Evolutionary conservation across 768 basidiomycete species (phyloP).

Genomic region (Suillus variegatus): DNA sequence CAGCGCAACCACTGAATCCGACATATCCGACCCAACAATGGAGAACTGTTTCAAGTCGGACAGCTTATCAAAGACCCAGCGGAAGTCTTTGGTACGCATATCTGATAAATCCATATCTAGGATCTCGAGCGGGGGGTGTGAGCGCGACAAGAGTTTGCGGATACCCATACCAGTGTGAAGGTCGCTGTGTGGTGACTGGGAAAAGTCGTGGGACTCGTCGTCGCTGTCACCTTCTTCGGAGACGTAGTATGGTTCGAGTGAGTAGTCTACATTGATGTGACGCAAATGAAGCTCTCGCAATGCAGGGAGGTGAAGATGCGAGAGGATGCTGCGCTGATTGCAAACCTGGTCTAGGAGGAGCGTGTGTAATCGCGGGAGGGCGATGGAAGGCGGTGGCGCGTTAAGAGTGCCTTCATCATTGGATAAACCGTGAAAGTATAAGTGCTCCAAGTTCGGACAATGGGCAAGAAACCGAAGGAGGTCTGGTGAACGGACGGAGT

Average conservation of each 20-base stretch:
- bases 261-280: conserved; percentile 66
- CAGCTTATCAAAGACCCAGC: conserved; percentile 62
- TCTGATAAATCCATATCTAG: conserved; percentile 83
- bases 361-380: conserved; percentile 59
- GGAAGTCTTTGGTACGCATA: conserved; percentile 83
- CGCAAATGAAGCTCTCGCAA: conserved; percentile 63
- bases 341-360: conserved; percentile 61
- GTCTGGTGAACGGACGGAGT: conserved; percentile 45
- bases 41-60: conserved; percentile 58
- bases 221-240: conserved; percentile 69
- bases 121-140: conserved; percentile 60
- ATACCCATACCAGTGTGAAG: conserved; percentile 81
- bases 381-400: conserved; percentile 40
- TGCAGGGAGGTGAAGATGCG: conserved; percentile 60
- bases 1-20: conserved; percentile 64
- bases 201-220: conserved; percentile 73
- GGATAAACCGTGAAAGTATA: conserved; percentile 57
- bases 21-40: conserved; percentile 83
- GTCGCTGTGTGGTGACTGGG: conserved; percentile 77
- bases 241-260: conserved; percentile 30
- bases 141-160: conserved; percentile 60
- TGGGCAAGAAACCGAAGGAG: conserved; percentile 62
- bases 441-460: conserved; percentile 61
- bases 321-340: conserved; percentile 64
- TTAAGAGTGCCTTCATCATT: conserved; percentile 40